phyloP scores from a whole-genome alignment of 2,329 filamentous ascomycete genomes.

The Nemania bipapillata region DNA sequence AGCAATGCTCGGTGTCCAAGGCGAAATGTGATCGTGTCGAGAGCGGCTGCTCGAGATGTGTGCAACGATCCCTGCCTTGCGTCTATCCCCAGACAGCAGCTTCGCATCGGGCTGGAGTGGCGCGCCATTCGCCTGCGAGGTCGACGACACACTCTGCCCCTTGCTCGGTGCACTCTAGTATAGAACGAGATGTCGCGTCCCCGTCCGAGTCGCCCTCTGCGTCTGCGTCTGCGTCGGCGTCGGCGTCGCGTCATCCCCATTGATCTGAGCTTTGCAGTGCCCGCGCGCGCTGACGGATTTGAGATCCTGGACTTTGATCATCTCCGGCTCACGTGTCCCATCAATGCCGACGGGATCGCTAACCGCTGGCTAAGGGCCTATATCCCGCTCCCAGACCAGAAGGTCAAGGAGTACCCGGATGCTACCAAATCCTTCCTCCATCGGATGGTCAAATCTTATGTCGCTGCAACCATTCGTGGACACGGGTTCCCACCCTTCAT shows the following conservation, averaged over 20 bases:
- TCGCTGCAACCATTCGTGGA: constrained; percentile 52
- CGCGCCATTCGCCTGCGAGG: constrained; percentile 3
- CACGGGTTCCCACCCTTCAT: constrained; percentile 58
- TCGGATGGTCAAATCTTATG: constrained; percentile 59
- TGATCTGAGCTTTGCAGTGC: constrained; percentile 6
- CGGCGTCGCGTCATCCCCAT: background rate
- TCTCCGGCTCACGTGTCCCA: constrained; percentile 57
- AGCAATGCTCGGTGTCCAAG: constrained; percentile 54
- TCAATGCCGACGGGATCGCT: constrained; percentile 59
- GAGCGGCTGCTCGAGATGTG: constrained; percentile 52
- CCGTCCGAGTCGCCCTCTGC: constrained; percentile 11
- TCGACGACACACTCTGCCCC: background rate
- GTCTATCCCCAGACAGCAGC: constrained; percentile 45
- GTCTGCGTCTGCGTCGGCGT: too few species aligned
- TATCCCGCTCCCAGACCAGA: constrained; percentile 58
- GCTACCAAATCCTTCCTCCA: constrained; percentile 55
- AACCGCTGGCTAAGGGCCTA: constrained; percentile 63
- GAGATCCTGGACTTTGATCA: constrained; percentile 51
- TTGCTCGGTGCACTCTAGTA: background rate
- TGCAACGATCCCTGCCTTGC: constrained; percentile 48
- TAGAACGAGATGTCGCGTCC: constrained; percentile 11
- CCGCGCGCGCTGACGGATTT: background rate
- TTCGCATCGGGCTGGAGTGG: constrained; percentile 9
- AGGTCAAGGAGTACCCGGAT: constrained; percentile 56
- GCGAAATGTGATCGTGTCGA: constrained; percentile 55